Evolutionary conservation across 2,329 filamentous ascomycete genomes (phyloP), one percentile per base, ranked within the genome.

Genomic region (Botrytis medusae): DNA sequence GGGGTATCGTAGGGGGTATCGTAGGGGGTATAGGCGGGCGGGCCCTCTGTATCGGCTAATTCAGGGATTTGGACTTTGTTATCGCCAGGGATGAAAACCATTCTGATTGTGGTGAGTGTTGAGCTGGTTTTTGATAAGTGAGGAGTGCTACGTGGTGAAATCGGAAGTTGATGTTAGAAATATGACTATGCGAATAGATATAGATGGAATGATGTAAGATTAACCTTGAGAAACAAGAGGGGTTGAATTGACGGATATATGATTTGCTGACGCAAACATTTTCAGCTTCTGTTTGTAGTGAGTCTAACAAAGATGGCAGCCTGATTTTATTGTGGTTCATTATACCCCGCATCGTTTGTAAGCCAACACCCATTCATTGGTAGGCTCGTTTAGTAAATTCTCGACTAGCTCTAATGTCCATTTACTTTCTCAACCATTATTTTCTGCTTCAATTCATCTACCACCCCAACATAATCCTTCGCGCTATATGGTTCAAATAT

Each of bases 401-500:
- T 62, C 32, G 12, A 42, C 34, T 54, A 54, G 83, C 80, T 6
- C 86, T 54, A 68, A 22, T 42, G 22, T 29, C 34, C 25, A 42
- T 32, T 68, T 18, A 42, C 34, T 20, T 20, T 18, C 34, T 32
- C 48, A 0, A 10, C 18, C 51, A 22, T 46, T 4, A 59, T 40
- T 51, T 68, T 72, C 51, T 61, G 32, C 63, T 42, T 72, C 82
- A 84, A 85, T 77, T 86, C 85, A 9, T 80, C 80, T 8, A 85
- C 80, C 72, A 87, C 74, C 0, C 83, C 83, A 57, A 74, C 77
- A 77, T 86, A 87, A 78, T 87, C 85, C 44, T 80, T 80, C 34
- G 84, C 82, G 22, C 82, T 80, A 81, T 87, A 87, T 18, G 84
- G 81, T 72, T 81, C 76, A 74, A 84, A 84, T 37, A 85, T 80